Evolutionary conservation across 2,329 filamentous ascomycete species (phyloP).

Genomic region (Hymenoscyphus fraxineus): DNA sequence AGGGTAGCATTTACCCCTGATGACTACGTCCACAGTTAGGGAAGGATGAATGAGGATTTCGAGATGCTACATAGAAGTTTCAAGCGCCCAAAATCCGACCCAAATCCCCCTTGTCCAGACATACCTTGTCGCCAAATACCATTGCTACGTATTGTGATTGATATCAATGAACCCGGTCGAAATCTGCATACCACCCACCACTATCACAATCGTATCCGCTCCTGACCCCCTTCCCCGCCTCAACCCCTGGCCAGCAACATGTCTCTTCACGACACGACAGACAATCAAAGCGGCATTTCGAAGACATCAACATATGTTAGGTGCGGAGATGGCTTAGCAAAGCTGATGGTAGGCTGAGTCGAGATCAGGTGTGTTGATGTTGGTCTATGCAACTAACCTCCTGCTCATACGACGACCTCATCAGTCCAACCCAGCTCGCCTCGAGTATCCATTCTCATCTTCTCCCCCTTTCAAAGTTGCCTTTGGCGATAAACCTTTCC

Average conservation of each 20-base stretch:
- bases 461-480: background rate
- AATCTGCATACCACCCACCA: constrained; percentile 1
- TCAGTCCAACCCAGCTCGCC: background rate
- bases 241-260: background rate
- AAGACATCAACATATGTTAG: background rate
- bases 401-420: background rate
- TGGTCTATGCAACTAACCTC: background rate
- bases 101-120: background rate
- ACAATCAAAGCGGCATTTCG: background rate
- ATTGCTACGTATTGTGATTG: background rate
- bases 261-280: background rate
- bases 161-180: background rate
- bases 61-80: background rate
- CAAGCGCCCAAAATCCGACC: background rate
- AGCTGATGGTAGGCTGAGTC: background rate
- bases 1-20: background rate
- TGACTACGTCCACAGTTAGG: background rate
- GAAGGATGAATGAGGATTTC: background rate
- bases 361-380: background rate
- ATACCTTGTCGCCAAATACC: background rate
- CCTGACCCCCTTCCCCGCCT: background rate
- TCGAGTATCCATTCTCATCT: background rate
- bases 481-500: background rate
- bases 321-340: background rate
- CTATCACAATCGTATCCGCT: constrained; percentile 2